Conservation (phyloP, 75 land plant genomes). For the Pinus albicaulis region DNA sequence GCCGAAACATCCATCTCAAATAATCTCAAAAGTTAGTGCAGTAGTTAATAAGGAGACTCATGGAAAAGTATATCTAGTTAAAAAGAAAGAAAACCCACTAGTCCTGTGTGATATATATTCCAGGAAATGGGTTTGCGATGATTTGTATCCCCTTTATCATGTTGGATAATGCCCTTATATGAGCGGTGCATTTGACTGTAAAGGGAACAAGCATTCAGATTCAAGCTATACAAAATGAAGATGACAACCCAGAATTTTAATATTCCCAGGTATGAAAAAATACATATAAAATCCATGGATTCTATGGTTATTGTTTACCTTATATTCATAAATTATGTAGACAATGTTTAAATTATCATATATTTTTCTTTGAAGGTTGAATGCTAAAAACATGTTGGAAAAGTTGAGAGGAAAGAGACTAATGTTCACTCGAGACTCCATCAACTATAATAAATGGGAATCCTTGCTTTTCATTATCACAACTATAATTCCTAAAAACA, state of each 20-base stretch:
- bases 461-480: conserved; percentile 40
- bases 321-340: too few relatives aligned
- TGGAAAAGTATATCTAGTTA: background rate
- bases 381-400: conserved; percentile 34
- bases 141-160: conserved; percentile 28
- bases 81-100: background rate
- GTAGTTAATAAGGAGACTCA: too few relatives aligned
- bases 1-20: too few relatives aligned
- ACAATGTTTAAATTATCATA: too few relatives aligned
- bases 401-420: conserved; percentile 24
- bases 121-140: conserved; percentile 52
- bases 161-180: conserved; percentile 36
- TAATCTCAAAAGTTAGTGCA: too few relatives aligned
- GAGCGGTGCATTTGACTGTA: conserved; percentile 34
- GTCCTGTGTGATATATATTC: conserved; percentile 30
- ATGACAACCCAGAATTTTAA: too few relatives aligned
- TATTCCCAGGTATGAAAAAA: too few relatives aligned
- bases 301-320: too few relatives aligned
- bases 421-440: conserved; percentile 38
- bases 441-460: conserved; percentile 44
- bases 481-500: conserved; percentile 14
- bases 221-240: too few relatives aligned
- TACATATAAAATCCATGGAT: too few relatives aligned
- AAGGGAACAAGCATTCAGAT: conserved; percentile 38
- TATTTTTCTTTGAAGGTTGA: conserved; percentile 15